These are phyloP conservation scores for Rubroshorea leprosula DNA, from an alignment of 345 rosid species.

Conservation along the genomic window DNA sequence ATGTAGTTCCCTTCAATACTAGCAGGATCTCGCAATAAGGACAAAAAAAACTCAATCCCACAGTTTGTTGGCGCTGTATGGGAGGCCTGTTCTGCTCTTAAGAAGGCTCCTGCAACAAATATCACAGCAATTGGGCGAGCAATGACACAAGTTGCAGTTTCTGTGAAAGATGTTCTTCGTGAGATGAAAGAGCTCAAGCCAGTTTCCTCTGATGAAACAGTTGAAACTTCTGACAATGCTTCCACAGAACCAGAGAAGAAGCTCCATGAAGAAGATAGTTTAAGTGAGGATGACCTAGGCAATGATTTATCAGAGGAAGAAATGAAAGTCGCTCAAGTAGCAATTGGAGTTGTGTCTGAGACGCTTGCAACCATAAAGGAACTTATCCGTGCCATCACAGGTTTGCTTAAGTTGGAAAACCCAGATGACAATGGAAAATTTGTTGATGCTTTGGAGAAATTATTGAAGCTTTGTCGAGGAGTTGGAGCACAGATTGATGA, in stretches of 20 bases:
- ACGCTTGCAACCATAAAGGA: slow-evolving; percentile 58
- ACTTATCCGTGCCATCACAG: slow-evolving; percentile 64
- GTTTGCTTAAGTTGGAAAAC: slow-evolving; percentile 64
- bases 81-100: slow-evolving; percentile 79
- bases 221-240: slow-evolving; percentile 39
- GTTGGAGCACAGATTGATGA: slow-evolving; percentile 66
- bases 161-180: slow-evolving; percentile 87
- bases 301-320: slow-evolving; percentile 74
- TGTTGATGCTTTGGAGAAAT: slow-evolving; percentile 62
- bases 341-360: slow-evolving; percentile 49
- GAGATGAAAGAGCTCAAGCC: slow-evolving; percentile 96
- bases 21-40: slow-evolving; percentile 52
- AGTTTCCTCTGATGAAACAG: slow-evolving; percentile 23
- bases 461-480: slow-evolving; percentile 60
- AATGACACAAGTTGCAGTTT: slow-evolving; percentile 77
- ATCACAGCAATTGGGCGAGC: slow-evolving; percentile 74
- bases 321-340: slow-evolving; percentile 69
- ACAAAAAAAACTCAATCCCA: slow-evolving; percentile 38
- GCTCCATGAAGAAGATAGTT: no score
- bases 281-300: slow-evolving; percentile 54
- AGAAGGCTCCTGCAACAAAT: slow-evolving; percentile 77
- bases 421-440: slow-evolving; percentile 40
- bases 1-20: no score
- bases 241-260: no score
- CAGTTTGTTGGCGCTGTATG: slow-evolving; percentile 77